phyloP scores from a whole-genome alignment of 177 flowering plant species.

The Telopea speciosissima region DNA sequence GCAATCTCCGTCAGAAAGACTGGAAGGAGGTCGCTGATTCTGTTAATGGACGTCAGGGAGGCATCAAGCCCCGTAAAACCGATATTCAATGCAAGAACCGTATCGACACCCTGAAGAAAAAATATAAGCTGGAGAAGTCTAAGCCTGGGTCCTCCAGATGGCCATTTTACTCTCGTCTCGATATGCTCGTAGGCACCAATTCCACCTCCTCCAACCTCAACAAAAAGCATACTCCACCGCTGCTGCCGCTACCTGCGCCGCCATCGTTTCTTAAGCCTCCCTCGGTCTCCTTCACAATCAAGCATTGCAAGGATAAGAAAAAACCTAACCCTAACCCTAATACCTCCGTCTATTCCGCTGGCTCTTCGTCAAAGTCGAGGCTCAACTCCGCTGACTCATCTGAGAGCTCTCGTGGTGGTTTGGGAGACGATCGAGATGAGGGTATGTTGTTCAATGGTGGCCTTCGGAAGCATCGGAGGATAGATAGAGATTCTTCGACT shows the following conservation, averaged over 20 bases:
- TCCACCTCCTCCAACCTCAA: neutral
- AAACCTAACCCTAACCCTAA: slow-evolving; percentile 9
- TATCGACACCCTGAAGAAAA: slow-evolving; percentile 63
- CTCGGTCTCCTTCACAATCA: slow-evolving; percentile 13
- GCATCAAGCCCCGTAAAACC: slow-evolving; percentile 23
- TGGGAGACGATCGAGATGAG: slow-evolving; percentile 7
- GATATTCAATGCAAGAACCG: slow-evolving; percentile 62
- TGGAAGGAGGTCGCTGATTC: slow-evolving; percentile 53
- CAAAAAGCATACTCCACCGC: slow-evolving; percentile 14
- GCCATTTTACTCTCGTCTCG: slow-evolving; percentile 42
- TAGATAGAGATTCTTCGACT: slow-evolving; percentile 3
- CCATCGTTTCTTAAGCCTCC: slow-evolving; percentile 8
- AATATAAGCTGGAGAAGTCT: slow-evolving; percentile 45
- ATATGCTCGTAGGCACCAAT: slow-evolving; percentile 34
- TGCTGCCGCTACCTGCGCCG: neutral
- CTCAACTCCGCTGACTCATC: slow-evolving; percentile 12
- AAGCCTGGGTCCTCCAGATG: slow-evolving; percentile 35
- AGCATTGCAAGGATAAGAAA: slow-evolving; percentile 4
- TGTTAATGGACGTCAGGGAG: slow-evolving; percentile 38
- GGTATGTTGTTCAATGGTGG: slow-evolving; percentile 16
- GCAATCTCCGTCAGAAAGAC: slow-evolving; percentile 55
- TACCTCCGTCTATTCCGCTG: slow-evolving; percentile 13
- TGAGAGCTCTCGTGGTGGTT: slow-evolving; percentile 21
- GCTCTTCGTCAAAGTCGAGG: slow-evolving; percentile 15
- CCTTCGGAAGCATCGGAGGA: slow-evolving; percentile 16